Base-by-base conservation (phyloP, 2,329 filamentous ascomycete genomes). In the Trichophyton mentagrophytes region DNA sequence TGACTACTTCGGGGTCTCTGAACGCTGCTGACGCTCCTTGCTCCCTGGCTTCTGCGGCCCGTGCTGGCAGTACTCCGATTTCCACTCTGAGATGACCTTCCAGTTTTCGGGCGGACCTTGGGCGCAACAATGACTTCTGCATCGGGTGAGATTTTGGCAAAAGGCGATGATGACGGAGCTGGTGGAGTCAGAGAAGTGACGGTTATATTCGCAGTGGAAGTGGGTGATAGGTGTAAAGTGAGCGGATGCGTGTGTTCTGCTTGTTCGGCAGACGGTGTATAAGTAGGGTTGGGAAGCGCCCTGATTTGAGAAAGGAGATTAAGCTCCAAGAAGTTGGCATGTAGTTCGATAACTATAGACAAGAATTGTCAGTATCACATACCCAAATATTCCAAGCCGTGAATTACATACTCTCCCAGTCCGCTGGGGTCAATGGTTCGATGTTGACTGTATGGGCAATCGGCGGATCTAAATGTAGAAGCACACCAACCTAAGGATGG, bases 111-210 rank as follows among this genome's bases (percentile, higher is more conserved):
- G 60, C 92, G 83, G 27, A 86, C 87, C 76, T 99, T 99, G 0
- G 93, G 93, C 2, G 93, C 93, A 63, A 99, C 93, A 65, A 97
- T 95, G 57, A 99, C 91, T 74, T 99, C 93, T 22, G 92, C 92
- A 70, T 97, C 90, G 0, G 91, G 88, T 0, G 89, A 88, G 58
- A 99, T 89, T 73, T 96, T 97, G 27, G 89, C 90, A 70, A 99
- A 99, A 0, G 89, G 81, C 1, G 84, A 81, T 57, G 85, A 82
- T 1, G 83, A 77, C 1, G 87, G 73, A 3, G 85, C 84, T 0
- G 84, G 78, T 0, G 93, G 93, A 1, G 87, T 84, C n/a, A 99
- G 78, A 1, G 89, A 90, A 5, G 89, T 84, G 7, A 97, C 83
- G 61, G 85, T 85, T 64, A 99, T 90, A 69, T 91, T 96, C 8